Evolutionary conservation across 2,329 filamentous ascomycete genomes (phyloP), one percentile per base, ranked within the genome.

Genomic region (Trichoderma cornu-damae): DNA sequence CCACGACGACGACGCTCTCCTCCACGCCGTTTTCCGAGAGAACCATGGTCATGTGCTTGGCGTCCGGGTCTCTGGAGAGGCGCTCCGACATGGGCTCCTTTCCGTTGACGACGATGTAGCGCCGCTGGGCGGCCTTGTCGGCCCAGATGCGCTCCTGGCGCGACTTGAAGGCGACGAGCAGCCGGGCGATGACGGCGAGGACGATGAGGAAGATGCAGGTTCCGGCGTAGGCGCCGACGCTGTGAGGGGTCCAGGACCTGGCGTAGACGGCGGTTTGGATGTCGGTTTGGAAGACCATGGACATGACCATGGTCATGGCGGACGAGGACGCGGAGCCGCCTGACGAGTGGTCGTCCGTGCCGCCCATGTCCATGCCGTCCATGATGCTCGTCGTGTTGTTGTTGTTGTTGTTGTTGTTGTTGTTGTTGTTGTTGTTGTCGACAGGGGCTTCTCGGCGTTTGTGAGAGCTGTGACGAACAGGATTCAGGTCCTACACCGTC

Each of bases 131-230:
- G 65, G 92, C 89, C 28, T 75, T 74, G 69, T 89, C 84, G 46
- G 87, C 73, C 86, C 90, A 95, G 43, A 77, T 75, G 63, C 76
- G 68, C 72, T 81, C 82, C 70, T 75, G 80, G 72, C 76, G 84
- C 74, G 74, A 83, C 69, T 90, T 90, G 65, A 82, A 77, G 2
- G 91, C 91, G 50, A 93, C 75, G 14, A 96, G 77, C 18, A 78
- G 74, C 52, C 92, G 88, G 67, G 87, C 85, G 57, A 87, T 67
- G 60, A 86, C 77, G 60, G 85, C 86, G 51, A 97, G 84, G 43
- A 88, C 65, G 69, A 96, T 85, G 59, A 96, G 81, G 74, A 96
- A 96, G 70, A 96, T 89, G 77, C 93, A 96, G 26, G 90, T 96
- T 57, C 85, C 93, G 1, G 90, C 90, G 72, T 96, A 97, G 59